Evolutionary conservation across 352 stramenopile species (phyloP), one percentile per base, ranked within the genome.

Genomic region (Globisporangium spinosum): DNA sequence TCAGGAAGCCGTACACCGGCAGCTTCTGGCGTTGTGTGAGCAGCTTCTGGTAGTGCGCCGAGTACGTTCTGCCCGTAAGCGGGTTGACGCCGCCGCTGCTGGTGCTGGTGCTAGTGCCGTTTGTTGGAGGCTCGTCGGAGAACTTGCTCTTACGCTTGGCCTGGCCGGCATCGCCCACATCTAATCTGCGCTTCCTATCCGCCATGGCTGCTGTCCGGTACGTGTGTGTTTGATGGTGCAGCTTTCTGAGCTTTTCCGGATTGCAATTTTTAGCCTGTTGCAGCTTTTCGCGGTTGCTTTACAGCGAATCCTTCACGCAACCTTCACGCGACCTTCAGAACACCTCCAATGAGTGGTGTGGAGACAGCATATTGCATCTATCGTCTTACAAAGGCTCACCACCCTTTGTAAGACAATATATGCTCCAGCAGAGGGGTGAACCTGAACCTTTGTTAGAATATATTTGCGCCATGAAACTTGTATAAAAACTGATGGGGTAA

Each of bases 1-100:
- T 81, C 61, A 98, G 78, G 76, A 99, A 99, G 25, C 90, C 80
- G 81, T 96, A 99, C 40, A 99, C 97, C 0, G 98, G 98, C 53
- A 99, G 87, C 73, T 98, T 98, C 72, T 99, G 98, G 35, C 98
- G 83, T 32, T 89, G 85, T 58, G 87, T 87, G 57, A 98, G 77
- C 65, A 99, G 89, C 59, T 93, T 86, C 55, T 93, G 80, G 76
- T 99, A 99, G 23, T 87, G 86, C 3, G 80, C 64, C 9, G 92
- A 98, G 80, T 98, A 99, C 3, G 87, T 74, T 22, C 65, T 56
- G 25, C 83, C 82, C 4, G 93, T 99, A 67, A 98, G 90, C 10
- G 96, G 95, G 78, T 99, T 99, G n/a, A 89, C 51, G 34, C 25
- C 34, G 34, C 27, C 32, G 23, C 34, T 25, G 20, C 27, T 2